Conservation (phyloP, 2,329 filamentous ascomycete genomes). For the Aspergillus latus region DNA sequence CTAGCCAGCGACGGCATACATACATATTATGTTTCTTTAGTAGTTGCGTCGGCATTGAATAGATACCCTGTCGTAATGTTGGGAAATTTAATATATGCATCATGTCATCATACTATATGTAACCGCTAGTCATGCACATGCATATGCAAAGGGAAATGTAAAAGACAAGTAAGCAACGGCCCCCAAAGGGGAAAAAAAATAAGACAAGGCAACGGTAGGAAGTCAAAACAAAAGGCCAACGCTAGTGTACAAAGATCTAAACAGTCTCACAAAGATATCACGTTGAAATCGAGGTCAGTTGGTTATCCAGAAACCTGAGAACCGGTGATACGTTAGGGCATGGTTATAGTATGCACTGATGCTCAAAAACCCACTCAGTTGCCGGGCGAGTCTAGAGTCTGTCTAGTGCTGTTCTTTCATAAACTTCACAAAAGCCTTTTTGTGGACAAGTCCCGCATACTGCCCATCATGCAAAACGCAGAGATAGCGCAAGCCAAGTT, state of each 20-base stretch:
- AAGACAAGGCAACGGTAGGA: not conserved
- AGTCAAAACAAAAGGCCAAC: not conserved
- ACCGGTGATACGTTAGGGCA: not conserved
- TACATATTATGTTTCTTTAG: not conserved
- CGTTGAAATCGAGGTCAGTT: not conserved
- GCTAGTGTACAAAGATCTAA: not conserved
- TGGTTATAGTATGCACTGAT: not conserved
- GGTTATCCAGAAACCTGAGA: not conserved
- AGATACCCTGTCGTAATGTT: slow-evolving; percentile 1
- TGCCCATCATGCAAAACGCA: slow-evolving; percentile 82
- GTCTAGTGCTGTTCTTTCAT: slow-evolving; percentile 71
- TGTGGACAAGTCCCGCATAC: slow-evolving; percentile 91
- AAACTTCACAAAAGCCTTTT: slow-evolving; percentile 95
- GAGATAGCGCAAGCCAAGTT: slow-evolving; percentile 87
- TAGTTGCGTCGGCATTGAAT: too few relatives aligned
- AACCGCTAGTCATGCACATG: slow-evolving; percentile 3
- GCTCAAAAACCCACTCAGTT: too few relatives aligned
- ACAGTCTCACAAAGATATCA: not conserved
- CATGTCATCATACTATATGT: not conserved
- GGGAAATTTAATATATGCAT: not conserved
- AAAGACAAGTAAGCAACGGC: not conserved
- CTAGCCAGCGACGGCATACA: not conserved
- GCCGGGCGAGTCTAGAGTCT: not conserved
- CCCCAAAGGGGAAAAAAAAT: not conserved
- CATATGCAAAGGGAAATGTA: not conserved